These are phyloP conservation scores for Sicyos edulis DNA, from an alignment of 306 rosid genomes.

Conservation along the genomic window DNA sequence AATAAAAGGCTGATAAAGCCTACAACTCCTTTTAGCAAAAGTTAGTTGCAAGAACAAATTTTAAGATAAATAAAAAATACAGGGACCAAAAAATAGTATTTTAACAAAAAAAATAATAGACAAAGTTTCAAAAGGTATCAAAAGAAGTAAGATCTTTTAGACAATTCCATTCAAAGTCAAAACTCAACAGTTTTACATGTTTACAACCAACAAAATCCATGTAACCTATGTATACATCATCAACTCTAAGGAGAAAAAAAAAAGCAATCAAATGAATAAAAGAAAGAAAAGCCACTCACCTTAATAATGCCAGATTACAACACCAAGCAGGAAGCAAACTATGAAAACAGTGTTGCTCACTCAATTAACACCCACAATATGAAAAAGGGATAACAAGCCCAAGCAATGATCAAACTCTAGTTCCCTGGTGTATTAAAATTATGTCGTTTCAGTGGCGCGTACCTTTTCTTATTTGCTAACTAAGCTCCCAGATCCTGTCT, in stretches of 20 bases:
- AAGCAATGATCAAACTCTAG: conserved; percentile 10
- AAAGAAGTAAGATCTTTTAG: background rate
- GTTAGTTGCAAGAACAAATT: no score
- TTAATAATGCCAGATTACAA: background rate
- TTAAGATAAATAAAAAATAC: background rate
- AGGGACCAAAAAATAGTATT: no score
- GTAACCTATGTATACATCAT: conserved; percentile 26
- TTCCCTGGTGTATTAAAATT: background rate
- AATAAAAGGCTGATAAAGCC: no score
- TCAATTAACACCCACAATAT: conserved; percentile 1
- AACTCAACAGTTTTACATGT: conserved; percentile 24
- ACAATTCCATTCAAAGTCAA: background rate
- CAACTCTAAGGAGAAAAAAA: conserved; percentile 9
- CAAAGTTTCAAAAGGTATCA: no score
- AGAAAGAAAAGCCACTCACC: background rate
- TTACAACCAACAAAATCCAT: conserved; percentile 24
- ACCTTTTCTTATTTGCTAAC: background rate
- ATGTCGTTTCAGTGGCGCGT: background rate
- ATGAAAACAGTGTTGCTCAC: background rate
- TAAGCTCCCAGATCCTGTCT: background rate
- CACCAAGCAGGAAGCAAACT: conserved; percentile 9
- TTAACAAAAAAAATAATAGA: no score
- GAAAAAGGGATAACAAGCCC: conserved; percentile 13
- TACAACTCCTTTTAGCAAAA: no score
- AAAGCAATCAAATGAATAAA: background rate